Base-by-base conservation (phyloP, 2,329 filamentous ascomycete species). In the Passalora sequoiae region DNA sequence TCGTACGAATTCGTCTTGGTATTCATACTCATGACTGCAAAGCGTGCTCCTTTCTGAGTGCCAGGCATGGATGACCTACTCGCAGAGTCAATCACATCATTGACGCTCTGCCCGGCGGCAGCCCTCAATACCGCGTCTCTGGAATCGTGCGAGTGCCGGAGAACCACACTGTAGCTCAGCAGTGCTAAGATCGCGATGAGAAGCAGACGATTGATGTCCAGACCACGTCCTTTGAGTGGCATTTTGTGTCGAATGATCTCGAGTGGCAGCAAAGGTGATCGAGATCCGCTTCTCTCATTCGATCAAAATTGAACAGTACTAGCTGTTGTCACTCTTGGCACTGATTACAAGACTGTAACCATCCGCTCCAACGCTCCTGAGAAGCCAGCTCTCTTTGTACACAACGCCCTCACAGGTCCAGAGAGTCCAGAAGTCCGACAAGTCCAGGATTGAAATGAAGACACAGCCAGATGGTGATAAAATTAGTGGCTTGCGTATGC, bases 11-110 rank as follows among this genome's bases (percentile, higher is more conserved):
- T 44, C 4, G 27, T 27, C 15, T 31, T 31, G 8, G 35, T 32
- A 15, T 29, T 44, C 42, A 44, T 44, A 17, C 32, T 38, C 15
- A 38, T 38, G 6, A 44, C 36, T 5, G 42, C 42, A 40, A 22
- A 40, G 16, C 21, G 31, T 13, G 38, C 15, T 1, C 19, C 38
- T 6, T 15, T 17, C 13, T n/a, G 19, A 13, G 9, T 31, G 19
- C 4, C 17, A 6, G n/a, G 9, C 16, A 29, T 28, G 16, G 19
- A 7, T 17, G 9, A 4, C 7, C n/a, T 5, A 8, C 7, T 17
- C 15, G 17, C 12, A 2, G 13, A 6, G 12, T n/a, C 17, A 8
- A 36, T 13, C 4, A 8, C 33, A 24, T 36, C 19, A 9, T 24
- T 12, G 12, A n/a, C 33, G 20, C 33, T 24, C 13, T 4, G 5